Conservation (phyloP, 371 early-diverging fungal genomes). For the Blyttiomyces sp. region DNA sequence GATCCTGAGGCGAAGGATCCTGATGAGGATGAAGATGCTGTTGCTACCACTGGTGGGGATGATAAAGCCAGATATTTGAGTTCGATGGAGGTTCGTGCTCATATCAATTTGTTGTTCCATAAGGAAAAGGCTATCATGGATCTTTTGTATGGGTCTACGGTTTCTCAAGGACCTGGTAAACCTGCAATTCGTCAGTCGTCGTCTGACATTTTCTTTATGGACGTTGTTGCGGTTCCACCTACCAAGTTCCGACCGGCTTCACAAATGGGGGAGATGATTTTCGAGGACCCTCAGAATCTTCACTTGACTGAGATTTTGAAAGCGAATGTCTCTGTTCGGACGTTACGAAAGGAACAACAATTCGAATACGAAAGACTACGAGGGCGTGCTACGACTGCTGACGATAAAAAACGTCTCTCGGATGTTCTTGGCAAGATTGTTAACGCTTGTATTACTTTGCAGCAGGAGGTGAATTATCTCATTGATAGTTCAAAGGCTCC, state of each 20-base stretch:
- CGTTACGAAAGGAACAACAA: slow-evolving; percentile 7
- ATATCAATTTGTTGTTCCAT: slow-evolving; percentile 69
- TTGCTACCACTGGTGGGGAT: slow-evolving; percentile 24
- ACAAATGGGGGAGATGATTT: slow-evolving; percentile 81
- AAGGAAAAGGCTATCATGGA: slow-evolving; percentile 71
- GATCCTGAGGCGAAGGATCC: slow-evolving; percentile 4
- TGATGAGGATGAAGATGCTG: slow-evolving; percentile 13
- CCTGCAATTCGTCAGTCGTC: slow-evolving; percentile 30
- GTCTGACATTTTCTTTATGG: slow-evolving; percentile 92
- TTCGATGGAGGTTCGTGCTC: slow-evolving; percentile 75
- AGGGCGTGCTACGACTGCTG: slow-evolving; percentile 1
- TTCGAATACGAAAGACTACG: background rate
- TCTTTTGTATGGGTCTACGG: slow-evolving; percentile 63
- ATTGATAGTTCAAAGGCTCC: slow-evolving; percentile 88
- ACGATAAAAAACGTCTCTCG: slow-evolving; percentile 35
- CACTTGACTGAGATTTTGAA: slow-evolving; percentile 82
- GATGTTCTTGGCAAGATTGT: slow-evolving; percentile 50
- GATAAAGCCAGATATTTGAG: slow-evolving; percentile 63
- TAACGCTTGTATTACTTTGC: slow-evolving; percentile 78
- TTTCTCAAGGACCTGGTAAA: background rate
- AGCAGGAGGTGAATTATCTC: slow-evolving; percentile 85
- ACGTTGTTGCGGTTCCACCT: slow-evolving; percentile 92
- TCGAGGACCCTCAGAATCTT: slow-evolving; percentile 94
- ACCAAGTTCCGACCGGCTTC: slow-evolving; percentile 95
- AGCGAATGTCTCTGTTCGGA: slow-evolving; percentile 63